phyloP scores from a whole-genome alignment of 2,329 filamentous ascomycete species.

The Dothiorella sarmentorum region DNA sequence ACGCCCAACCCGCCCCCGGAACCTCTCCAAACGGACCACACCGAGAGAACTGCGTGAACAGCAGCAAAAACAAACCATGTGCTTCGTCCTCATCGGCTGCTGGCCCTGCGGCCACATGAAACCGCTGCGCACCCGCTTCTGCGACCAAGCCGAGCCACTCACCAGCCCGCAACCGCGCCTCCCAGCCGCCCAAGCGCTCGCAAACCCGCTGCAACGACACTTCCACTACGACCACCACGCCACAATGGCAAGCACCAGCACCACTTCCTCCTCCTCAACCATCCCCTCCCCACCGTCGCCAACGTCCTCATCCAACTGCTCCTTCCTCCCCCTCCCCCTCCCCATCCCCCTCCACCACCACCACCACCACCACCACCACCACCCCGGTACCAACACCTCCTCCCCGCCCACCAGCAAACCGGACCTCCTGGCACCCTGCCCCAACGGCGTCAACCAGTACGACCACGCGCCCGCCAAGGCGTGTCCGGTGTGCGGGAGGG shows the following conservation, averaged over 20 bases:
- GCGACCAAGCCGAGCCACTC: conserved; percentile 7
- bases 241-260: neutral
- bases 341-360: no score
- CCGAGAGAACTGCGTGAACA: neutral
- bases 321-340: neutral
- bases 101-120: conserved; percentile 14
- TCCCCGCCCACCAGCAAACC: neutral
- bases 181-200: neutral
- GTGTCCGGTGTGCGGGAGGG: conserved; percentile 3
- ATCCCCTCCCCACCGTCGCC: no score
- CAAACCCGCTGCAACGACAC: neutral
- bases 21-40: neutral
- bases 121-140: conserved; percentile 8
- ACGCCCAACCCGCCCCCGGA: no score
- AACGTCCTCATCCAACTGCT: no score
- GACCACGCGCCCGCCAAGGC: neutral
- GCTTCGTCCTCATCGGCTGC: conserved; percentile 15
- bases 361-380: neutral
- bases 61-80: neutral
- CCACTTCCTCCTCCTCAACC: neutral
- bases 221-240: neutral
- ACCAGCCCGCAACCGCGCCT: neutral
- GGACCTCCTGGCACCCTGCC: neutral
- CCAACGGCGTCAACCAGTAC: conserved; percentile 6
- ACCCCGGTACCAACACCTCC: neutral